phyloP scores from a whole-genome alignment of 1,284 basidiomycete genomes.

The Ganoderma leucocontextum region DNA sequence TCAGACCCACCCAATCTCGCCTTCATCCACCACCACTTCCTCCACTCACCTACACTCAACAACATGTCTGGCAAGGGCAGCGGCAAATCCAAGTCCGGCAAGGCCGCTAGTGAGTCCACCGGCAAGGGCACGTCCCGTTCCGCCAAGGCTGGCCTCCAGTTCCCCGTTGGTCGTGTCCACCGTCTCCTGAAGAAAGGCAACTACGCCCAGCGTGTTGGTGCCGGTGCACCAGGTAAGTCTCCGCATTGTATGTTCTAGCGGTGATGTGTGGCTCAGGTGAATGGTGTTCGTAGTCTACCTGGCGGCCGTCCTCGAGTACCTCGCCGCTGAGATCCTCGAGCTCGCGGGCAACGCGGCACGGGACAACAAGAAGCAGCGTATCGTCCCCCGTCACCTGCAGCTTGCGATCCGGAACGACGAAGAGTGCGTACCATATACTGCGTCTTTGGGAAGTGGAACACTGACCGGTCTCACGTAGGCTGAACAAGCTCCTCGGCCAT shows the following conservation, averaged over 20 bases:
- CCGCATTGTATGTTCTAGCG: slow-evolving; percentile 29
- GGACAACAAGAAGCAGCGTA: slow-evolving; percentile 88
- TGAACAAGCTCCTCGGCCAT: slow-evolving; percentile 78
- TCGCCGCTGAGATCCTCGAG: slow-evolving; percentile 89
- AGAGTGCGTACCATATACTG: slow-evolving; percentile 55
- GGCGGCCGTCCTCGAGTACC: slow-evolving; percentile 84
- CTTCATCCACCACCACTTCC: slow-evolving; percentile 1
- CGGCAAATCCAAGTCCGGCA: slow-evolving; percentile 70
- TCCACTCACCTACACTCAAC: slow-evolving; percentile 16
- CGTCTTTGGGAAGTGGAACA: not conserved
- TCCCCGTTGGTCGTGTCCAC: slow-evolving; percentile 94
- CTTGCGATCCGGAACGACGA: slow-evolving; percentile 90
- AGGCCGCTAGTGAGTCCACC: slow-evolving; percentile 55
- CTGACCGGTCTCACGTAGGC: slow-evolving; percentile 38
- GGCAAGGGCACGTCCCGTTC: slow-evolving; percentile 76
- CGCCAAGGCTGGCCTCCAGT: slow-evolving; percentile 84
- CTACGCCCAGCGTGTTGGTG: slow-evolving; percentile 85
- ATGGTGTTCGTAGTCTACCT: slow-evolving; percentile 69
- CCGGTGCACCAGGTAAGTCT: slow-evolving; percentile 78
- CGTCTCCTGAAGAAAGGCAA: slow-evolving; percentile 90
- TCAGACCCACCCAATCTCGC: not conserved
- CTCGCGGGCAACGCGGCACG: slow-evolving; percentile 85
- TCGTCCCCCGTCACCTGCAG: slow-evolving; percentile 88
- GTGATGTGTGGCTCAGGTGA: not conserved
- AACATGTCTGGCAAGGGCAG: slow-evolving; percentile 65